Evolutionary conservation across 2,329 filamentous ascomycete species (phyloP).

Genomic region (Mycocentrospora acerina): DNA sequence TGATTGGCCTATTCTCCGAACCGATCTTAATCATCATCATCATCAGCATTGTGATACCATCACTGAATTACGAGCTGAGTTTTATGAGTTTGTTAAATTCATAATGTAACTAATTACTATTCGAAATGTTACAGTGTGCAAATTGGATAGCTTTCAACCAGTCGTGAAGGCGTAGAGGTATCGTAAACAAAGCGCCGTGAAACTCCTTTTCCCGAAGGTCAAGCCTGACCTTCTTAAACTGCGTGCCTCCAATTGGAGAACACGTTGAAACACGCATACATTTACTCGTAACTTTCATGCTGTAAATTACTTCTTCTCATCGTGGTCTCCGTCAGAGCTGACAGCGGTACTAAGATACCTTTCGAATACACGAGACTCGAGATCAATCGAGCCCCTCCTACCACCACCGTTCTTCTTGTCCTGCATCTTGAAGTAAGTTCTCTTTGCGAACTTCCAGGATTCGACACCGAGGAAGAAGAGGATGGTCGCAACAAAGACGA

Average conservation of each 20-base stretch:
- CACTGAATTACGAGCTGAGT: no score
- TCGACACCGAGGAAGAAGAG: conserved; percentile 68
- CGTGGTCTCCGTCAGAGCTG: conserved; percentile 28
- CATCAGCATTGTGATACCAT: no score
- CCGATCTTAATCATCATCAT: no score
- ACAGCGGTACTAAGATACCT: conserved; percentile 36
- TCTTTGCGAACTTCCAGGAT: conserved; percentile 67
- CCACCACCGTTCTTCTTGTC: conserved; percentile 20
- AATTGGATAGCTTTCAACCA: conserved; percentile 13
- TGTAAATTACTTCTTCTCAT: conserved; percentile 26
- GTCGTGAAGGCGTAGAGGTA: conserved; percentile 17
- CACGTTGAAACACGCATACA: background rate
- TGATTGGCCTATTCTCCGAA: no score
- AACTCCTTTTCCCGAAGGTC: conserved; percentile 15
- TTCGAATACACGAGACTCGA: conserved; percentile 35
- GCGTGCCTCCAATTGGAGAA: conserved; percentile 7
- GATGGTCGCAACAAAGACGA: conserved; percentile 63
- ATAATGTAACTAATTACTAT: background rate
- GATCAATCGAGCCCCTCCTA: conserved; percentile 30
- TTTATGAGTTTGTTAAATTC: conserved; percentile 6
- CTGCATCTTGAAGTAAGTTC: conserved; percentile 42
- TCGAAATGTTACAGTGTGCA: conserved; percentile 10
- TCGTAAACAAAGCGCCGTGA: conserved; percentile 23
- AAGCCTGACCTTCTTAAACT: conserved; percentile 1
- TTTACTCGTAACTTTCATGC: background rate